Evolutionary conservation across 2,329 filamentous ascomycete genomes (phyloP), one percentile per base, ranked within the genome.

Genomic region (Chrysosporium keratinophilum): DNA sequence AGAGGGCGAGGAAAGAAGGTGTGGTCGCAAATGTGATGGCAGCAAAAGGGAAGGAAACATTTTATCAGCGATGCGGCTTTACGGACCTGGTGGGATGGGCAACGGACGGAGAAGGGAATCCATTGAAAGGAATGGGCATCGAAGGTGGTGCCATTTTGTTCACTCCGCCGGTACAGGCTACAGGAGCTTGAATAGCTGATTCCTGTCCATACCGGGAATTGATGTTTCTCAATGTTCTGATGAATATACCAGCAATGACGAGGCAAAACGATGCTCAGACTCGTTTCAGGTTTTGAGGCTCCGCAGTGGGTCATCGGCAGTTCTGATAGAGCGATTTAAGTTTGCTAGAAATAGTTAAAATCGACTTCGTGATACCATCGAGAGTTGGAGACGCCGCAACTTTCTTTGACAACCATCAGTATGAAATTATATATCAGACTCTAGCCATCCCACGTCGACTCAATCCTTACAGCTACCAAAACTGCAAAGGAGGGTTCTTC

Each of bases 21-120:
- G 23, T 52, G 15, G 33, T 52, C 15, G 50, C 50, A 3, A 28
- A 31, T 11, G 50, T 52, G 1, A 31, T 45, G 31, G 40, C 50
- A 28, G 48, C 54, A 17, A 52, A 52, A 17, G 54, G 49, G 6
- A 55, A 55, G 15, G 54, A 55, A 11, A 47, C 12, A 4, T 55
- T 55, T 33, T 55, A 55, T 20, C 54, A 37, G 9, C 40, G 54
- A 43, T 55, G 54, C 31, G 54, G 54, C 2, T 55, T 55, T 12
- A 43, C 49, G 5, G 54, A 55, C 9, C 17, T 55, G 42, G 54
- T 48, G 2, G 54, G 54, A 48, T 49, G 54, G 54, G 35, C 28
- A 3, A 55, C 48, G 6, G 54, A 52, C 12, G 54, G 54, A 12
- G 48, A 55, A 35, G 54, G 15, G 3, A 55, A 55, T 48, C 54